Evolutionary conservation across 2,329 filamentous ascomycete species (phyloP).

Genomic region (Fusarium sp.): DNA sequence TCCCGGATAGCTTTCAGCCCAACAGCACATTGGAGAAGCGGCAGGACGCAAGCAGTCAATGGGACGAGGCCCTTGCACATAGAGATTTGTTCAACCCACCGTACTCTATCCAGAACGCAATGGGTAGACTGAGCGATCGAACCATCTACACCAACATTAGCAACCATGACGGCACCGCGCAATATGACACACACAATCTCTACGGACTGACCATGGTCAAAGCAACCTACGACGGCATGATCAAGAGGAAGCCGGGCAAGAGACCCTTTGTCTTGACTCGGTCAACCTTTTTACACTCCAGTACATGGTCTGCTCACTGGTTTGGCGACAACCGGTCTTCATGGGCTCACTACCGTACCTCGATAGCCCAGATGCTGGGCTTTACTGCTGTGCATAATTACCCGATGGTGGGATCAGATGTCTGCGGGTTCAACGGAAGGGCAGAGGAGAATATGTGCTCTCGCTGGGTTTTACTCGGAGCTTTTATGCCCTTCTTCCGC

Average conservation of each 20-base stretch:
- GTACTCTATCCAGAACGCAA: conserved; percentile 69
- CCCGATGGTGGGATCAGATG: conserved; percentile 78
- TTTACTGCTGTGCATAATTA: conserved; percentile 78
- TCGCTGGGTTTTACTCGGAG: conserved; percentile 77
- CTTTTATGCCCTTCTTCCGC: conserved; percentile 78
- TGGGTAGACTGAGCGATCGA: conserved; percentile 69
- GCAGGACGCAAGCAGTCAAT: background rate
- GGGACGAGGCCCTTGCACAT: background rate
- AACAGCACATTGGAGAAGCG: background rate
- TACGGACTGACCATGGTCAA: conserved; percentile 81
- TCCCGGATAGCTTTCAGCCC: conserved; percentile 2
- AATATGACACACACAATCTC: conserved; percentile 89
- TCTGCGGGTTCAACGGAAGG: conserved; percentile 79
- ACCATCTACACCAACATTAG: conserved; percentile 83
- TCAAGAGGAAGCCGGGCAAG: conserved; percentile 72
- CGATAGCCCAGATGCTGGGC: conserved; percentile 81
- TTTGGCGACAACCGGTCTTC: conserved; percentile 79
- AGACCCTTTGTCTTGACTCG: conserved; percentile 88
- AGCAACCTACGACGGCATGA: conserved; percentile 79
- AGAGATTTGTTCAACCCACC: conserved; percentile 45
- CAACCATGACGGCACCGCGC: conserved; percentile 76
- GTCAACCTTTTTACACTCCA: conserved; percentile 82
- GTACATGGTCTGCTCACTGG: conserved; percentile 85
- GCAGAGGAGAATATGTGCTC: conserved; percentile 74
- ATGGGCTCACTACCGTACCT: conserved; percentile 81